Base-by-base conservation (phyloP, 805 yeast genomes). In the Phaffomyces thermotolerans region DNA sequence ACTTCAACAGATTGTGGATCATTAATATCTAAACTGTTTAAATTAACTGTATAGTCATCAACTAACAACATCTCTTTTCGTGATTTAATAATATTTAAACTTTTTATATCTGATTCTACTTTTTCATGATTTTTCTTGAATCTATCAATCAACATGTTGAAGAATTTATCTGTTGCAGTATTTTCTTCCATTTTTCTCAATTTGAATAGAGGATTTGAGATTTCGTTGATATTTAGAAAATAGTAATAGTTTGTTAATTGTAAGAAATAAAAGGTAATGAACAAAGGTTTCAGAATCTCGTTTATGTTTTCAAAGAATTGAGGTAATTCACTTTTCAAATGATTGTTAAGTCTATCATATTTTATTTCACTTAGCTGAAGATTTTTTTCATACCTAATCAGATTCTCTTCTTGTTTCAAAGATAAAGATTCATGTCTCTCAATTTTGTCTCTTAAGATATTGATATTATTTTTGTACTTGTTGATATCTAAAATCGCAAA, bases 291-390 rank as follows among this genome's bases (percentile, higher is more conserved):
- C 34, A 68, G 52, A 22, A 70, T 52, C 13, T 51, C 38, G 4
- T 58, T 45, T 0, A 69, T 56, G 10, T 70, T 54, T 7, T 57
- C 44, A 43, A 71, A 63, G 39, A 75, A 71, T 4, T 47, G 39
- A 0, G 82, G 81, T 1, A 79, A 52, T 35, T 77, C 83, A 27
- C 44, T 45, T 44, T 74, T 73, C 47, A 78, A 59, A 4, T 50
- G 40, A 5, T 52, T 47, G 52, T 76, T 73, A 31, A 66, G 47
- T 10, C 46, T 39, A 2, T 69, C 68, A 50, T 69, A 75, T 39
- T 53, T 69, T 54, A 45, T 62, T 44, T 49, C 64, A 48, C 51
- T 61, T 42, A 53, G 56, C 46, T 55, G 64, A 25, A 58, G 36
- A 41, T 57, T 57, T 46, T 58, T 59, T 40, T 61, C 59, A 22